phyloP scores from a whole-genome alignment of 2,329 filamentous ascomycete genomes.

The Aspergillus piperis region DNA sequence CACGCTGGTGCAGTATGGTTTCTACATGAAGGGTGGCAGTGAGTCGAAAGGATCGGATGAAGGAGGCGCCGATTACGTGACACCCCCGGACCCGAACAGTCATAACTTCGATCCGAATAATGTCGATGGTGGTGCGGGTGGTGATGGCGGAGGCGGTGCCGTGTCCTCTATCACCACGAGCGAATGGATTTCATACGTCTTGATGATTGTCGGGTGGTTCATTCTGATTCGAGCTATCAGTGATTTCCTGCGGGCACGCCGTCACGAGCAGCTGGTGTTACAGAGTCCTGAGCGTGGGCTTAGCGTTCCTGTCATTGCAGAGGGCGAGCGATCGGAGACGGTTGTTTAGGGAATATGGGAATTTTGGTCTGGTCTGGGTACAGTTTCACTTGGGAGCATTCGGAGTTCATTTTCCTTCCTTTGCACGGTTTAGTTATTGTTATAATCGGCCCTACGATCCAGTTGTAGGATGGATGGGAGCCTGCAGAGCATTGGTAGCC shows the following conservation, averaged over 20 bases:
- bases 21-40: slow-evolving; percentile 78
- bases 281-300: slow-evolving; percentile 90
- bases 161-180: slow-evolving; percentile 65
- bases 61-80: slow-evolving; percentile 50
- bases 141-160: slow-evolving; percentile 42
- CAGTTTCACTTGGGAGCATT: not conserved
- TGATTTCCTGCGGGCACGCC: slow-evolving; percentile 82
- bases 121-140: slow-evolving; percentile 51
- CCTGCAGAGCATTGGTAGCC: not conserved
- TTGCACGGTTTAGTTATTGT: not conserved
- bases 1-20: slow-evolving; percentile 93
- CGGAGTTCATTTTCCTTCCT: not conserved
- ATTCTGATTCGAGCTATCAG: slow-evolving; percentile 91
- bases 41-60: slow-evolving; percentile 43
- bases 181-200: slow-evolving; percentile 86
- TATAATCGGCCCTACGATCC: slow-evolving; percentile 2
- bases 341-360: slow-evolving; percentile 57
- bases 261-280: slow-evolving; percentile 89
- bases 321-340: slow-evolving; percentile 76
- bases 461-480: slow-evolving; percentile 1
- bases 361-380: not conserved
- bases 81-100: slow-evolving; percentile 82
- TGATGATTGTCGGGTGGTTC: slow-evolving; percentile 99
- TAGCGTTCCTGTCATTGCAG: slow-evolving; percentile 80
- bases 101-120: slow-evolving; percentile 81